Evolutionary conservation across 768 basidiomycete species (phyloP).

Genomic region (Exidia glandulosa): DNA sequence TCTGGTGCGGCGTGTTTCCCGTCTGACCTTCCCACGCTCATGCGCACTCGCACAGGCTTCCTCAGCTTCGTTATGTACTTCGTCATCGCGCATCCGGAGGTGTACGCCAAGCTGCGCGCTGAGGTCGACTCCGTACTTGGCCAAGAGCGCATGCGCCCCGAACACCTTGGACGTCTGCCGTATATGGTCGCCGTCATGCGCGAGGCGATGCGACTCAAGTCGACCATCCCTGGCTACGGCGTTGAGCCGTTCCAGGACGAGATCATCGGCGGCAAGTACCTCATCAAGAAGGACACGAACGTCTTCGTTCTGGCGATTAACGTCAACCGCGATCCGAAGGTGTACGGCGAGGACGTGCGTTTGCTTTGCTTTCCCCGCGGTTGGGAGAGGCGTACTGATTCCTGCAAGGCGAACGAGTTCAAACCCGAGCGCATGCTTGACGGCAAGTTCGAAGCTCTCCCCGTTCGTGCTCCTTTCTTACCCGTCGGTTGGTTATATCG

Average conservation of each 20-base stretch:
- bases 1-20: slow-evolving; percentile 16
- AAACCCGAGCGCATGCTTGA: slow-evolving; percentile 38
- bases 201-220: slow-evolving; percentile 26
- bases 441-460: slow-evolving; percentile 36
- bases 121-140: slow-evolving; percentile 39
- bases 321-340: slow-evolving; percentile 29
- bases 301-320: slow-evolving; percentile 20
- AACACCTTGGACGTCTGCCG: slow-evolving; percentile 31
- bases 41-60: slow-evolving; percentile 12
- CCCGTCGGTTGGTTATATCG: neutral
- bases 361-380: neutral
- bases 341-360: slow-evolving; percentile 41
- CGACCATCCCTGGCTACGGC: slow-evolving; percentile 26
- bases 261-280: slow-evolving; percentile 30
- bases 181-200: slow-evolving; percentile 30
- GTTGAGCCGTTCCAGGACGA: slow-evolving; percentile 25
- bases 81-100: slow-evolving; percentile 33
- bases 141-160: slow-evolving; percentile 22
- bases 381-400: neutral
- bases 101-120: slow-evolving; percentile 31
- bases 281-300: slow-evolving; percentile 23
- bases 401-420: slow-evolving; percentile 25
- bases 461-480: slow-evolving; percentile 16
- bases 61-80: slow-evolving; percentile 33
- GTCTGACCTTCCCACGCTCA: neutral